Base-by-base conservation (phyloP, 2,329 filamentous ascomycete genomes). In the Alternaria novae-zelandiae region DNA sequence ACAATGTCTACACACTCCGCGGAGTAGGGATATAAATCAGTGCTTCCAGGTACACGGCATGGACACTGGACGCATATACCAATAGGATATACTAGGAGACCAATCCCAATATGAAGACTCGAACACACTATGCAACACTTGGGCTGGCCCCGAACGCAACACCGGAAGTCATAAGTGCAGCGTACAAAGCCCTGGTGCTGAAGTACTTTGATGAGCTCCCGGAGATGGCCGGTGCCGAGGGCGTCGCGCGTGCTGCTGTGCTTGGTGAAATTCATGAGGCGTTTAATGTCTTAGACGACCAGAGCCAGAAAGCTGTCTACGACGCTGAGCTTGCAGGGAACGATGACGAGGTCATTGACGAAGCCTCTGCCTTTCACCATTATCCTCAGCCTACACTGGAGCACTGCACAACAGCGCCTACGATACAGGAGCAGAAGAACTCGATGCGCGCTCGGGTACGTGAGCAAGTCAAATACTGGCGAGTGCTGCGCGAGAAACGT, bases 181-280 rank as follows among this genome's bases (percentile, higher is more conserved):
- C 68, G 5, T 74, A 70, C 61, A 69, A 72, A 55, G 64, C 67
- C 6, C 66, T 71, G 10, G 63, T 41, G 5, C 59, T 69, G 12
- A 54, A 60, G 9, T 54, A 69, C 30, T 67, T 68, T 4, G 61
- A 70, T 21, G 68, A 71, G 44, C 69, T 51, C 4, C 9, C 63
- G 4, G 46, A 68, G n/a, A 51, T 68, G 13, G 6, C 61, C 20
- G 51, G 64, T 20, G 41, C 32, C 12, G 65, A 67, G 25, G 64
- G 66, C n/a, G 59, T 61, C 6, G 23, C 30, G 11, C 62, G 65
- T 54, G 59, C 64, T 26, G 41, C 59, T 9, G 58, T 44, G 5
- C 68, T 70, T 43, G 51, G 46, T 2, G 11, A 61, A 3, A 26
- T 72, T 5, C 68, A 72, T 32, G 59, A 67, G 45, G 69, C 70